phyloP scores from a whole-genome alignment of 495 filamentous ascomycete genomes.

The Daldinia loculata region DNA sequence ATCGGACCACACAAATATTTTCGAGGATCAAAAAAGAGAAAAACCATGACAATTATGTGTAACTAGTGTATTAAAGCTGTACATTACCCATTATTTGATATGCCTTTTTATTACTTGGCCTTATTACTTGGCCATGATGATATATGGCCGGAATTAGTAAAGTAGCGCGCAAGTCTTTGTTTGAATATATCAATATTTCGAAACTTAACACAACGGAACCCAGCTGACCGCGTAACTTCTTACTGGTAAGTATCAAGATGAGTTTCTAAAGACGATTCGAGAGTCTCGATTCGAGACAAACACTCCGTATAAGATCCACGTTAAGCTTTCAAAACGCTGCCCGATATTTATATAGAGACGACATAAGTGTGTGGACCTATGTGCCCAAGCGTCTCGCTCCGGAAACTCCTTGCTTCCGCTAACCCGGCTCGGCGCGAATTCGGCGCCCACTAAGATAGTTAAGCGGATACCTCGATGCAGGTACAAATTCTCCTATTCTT shows the following conservation, averaged over 20 bases:
- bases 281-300: background rate
- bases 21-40: background rate
- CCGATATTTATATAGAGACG: background rate
- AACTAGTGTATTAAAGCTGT: too few relatives aligned
- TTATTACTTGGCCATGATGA: too few relatives aligned
- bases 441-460: background rate
- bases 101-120: too few relatives aligned
- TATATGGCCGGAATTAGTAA: too few relatives aligned
- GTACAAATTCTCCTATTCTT: background rate
- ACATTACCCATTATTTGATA: too few relatives aligned
- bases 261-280: background rate
- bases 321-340: background rate
- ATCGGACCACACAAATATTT: background rate
- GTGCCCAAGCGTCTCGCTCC: background rate
- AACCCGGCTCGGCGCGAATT: background rate
- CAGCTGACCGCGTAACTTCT: background rate
- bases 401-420: background rate
- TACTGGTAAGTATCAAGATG: background rate
- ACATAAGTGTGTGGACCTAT: background rate
- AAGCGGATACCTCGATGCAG: background rate
- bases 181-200: background rate
- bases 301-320: background rate
- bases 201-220: background rate
- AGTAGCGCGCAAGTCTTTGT: too few relatives aligned
- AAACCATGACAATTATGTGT: background rate